A percentile compares a stretch with the other conserved stretches of the same genome.
Conservation (phyloP, 1,284 basidiomycete genomes). For the Marasmius tenuissimus region DNA sequence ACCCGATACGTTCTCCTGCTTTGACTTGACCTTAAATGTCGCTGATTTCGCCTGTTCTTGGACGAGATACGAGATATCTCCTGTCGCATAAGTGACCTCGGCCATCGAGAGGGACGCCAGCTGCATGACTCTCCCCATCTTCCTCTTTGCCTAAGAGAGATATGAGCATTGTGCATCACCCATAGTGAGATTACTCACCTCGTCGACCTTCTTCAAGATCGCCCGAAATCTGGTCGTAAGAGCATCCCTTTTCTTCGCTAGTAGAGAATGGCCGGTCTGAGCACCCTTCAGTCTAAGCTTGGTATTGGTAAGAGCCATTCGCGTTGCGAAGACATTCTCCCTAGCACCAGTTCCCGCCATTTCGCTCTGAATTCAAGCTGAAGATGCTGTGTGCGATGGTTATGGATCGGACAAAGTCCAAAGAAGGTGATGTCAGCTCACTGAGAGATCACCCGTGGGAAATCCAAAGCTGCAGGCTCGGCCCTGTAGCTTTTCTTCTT, state of each 20-base stretch:
- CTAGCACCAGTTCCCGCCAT: slow-evolving; percentile 91
- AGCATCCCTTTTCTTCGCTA: slow-evolving; percentile 98
- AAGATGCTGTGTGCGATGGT: too few species aligned
- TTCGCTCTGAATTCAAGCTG: not conserved
- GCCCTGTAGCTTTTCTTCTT: too few species aligned
- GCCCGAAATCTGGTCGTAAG: slow-evolving; percentile 90
- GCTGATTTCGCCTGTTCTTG: slow-evolving; percentile 92
- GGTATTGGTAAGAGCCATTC: slow-evolving; percentile 93
- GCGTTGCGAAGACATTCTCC: slow-evolving; percentile 92
- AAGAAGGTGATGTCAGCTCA: too few species aligned
- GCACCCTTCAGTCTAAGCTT: slow-evolving; percentile 94
- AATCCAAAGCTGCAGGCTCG: too few species aligned
- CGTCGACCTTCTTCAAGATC: slow-evolving; percentile 91
- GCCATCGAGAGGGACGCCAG: slow-evolving; percentile 98
- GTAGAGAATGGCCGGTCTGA: slow-evolving; percentile 94
- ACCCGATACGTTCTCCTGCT: slow-evolving; percentile 98
- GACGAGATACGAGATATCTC: slow-evolving; percentile 95
- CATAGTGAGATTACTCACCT: slow-evolving; percentile 52
- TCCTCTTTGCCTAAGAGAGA: slow-evolving; percentile 81
- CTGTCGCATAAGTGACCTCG: slow-evolving; percentile 96
- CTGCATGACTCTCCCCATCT: slow-evolving; percentile 99
- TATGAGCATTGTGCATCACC: not conserved
- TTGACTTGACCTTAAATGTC: slow-evolving; percentile 90
- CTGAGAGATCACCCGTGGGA: too few species aligned
- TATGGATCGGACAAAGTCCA: too few species aligned